Percentiles rank a stretch among this genome's conserved stretches.
These are phyloP conservation scores for Boletus insuetus DNA, from an alignment of 768 basidiomycete genomes.

Conservation along the genomic window DNA sequence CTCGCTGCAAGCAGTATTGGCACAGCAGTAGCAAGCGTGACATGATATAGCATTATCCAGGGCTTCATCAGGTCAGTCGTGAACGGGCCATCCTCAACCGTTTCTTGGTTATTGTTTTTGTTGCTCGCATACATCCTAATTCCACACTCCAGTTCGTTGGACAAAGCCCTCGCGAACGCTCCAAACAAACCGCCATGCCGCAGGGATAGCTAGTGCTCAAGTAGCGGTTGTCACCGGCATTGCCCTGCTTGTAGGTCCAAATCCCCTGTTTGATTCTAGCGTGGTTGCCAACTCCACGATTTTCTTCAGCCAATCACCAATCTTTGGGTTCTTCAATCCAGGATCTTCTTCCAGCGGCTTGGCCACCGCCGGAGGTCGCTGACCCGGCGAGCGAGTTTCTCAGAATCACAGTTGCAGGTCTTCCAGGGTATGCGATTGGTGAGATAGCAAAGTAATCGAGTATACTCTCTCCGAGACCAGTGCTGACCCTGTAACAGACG, in stretches of 20 bases:
- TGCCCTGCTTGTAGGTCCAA: constrained; percentile 17
- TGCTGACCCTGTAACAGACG: constrained; percentile 16
- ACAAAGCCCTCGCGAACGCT: constrained; percentile 13
- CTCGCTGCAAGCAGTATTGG: constrained; percentile 49
- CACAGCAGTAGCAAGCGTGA: constrained; percentile 40
- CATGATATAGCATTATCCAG: constrained; percentile 43
- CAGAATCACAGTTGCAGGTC: constrained; percentile 36
- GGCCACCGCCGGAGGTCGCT: constrained; percentile 40
- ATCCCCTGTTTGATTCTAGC: not conserved
- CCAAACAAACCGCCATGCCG: constrained; percentile 13
- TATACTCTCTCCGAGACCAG: not conserved
- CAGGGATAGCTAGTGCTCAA: constrained; percentile 19
- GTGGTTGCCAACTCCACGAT: not conserved
- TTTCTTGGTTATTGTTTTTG: not conserved
- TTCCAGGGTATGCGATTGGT: constrained; percentile 46
- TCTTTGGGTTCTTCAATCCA: constrained; percentile 25
- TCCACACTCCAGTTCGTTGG: constrained; percentile 14
- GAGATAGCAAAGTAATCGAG: constrained; percentile 36
- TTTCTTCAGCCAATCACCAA: constrained; percentile 21
- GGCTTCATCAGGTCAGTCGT: constrained; percentile 36
- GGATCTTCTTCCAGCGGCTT: constrained; percentile 37
- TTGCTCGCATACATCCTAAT: constrained; percentile 11
- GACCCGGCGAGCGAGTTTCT: constrained; percentile 39
- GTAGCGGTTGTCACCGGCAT: constrained; percentile 24
- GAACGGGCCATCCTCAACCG: not conserved